Evolutionary conservation across 2,329 filamentous ascomycete genomes (phyloP).

Genomic region (Colletotrichum sp.): DNA sequence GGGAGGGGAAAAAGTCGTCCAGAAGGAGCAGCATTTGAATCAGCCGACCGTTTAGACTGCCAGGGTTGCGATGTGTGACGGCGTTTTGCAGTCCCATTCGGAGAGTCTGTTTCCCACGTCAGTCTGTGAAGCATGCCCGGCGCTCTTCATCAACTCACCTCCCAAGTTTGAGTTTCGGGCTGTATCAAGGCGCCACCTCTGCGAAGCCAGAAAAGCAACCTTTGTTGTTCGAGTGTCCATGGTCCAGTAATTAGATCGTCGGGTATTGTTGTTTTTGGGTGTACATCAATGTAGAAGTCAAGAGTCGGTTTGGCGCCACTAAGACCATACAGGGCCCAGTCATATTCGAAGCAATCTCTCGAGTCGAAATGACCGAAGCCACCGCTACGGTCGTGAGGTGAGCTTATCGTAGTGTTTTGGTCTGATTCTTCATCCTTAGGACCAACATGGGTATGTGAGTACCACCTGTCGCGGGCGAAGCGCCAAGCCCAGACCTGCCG

Average conservation of each 20-base stretch:
- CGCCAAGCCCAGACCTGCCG: slow-evolving; percentile 52
- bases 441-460: slow-evolving; percentile 31
- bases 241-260: slow-evolving; percentile 44
- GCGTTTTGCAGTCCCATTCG: slow-evolving; percentile 8
- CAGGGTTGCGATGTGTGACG: slow-evolving; percentile 11
- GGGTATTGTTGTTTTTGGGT: slow-evolving; percentile 44
- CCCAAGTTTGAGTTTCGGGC: slow-evolving; percentile 42
- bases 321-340: slow-evolving; percentile 29
- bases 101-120: not conserved
- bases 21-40: slow-evolving; percentile 8
- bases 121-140: not conserved
- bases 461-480: slow-evolving; percentile 37
- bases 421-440: slow-evolving; percentile 18
- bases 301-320: not conserved
- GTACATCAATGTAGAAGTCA: slow-evolving; percentile 37
- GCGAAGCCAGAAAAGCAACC: slow-evolving; percentile 52
- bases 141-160: slow-evolving; percentile 24
- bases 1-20: slow-evolving; percentile 7
- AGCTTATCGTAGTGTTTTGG: slow-evolving; percentile 4
- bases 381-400: slow-evolving; percentile 26
- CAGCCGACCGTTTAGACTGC: slow-evolving; percentile 7
- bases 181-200: slow-evolving; percentile 40
- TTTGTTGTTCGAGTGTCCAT: slow-evolving; percentile 42
- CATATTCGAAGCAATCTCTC: slow-evolving; percentile 39
- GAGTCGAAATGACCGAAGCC: slow-evolving; percentile 35